These are phyloP conservation scores for Akanthomyces dipterigenus DNA, from an alignment of 2,329 filamentous ascomycete genomes.

Conservation along the genomic window DNA sequence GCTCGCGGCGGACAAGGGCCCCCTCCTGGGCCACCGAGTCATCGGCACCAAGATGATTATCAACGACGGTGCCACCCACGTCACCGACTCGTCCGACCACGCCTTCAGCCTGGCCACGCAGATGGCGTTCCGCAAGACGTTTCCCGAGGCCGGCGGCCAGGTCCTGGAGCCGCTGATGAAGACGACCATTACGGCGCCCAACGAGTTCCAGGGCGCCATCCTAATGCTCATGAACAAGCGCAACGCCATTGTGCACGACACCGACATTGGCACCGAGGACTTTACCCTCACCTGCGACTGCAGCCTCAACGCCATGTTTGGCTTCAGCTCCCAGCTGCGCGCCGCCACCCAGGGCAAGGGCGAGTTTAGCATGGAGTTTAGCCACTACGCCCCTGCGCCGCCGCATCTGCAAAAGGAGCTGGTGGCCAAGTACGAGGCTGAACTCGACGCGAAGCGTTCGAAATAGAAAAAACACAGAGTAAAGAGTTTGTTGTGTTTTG, in stretches of 20 bases:
- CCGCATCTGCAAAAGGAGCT: slow-evolving; percentile 73
- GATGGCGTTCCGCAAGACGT: slow-evolving; percentile 93
- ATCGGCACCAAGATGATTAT: slow-evolving; percentile 86
- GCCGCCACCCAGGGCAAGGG: slow-evolving; percentile 97
- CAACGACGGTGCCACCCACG: slow-evolving; percentile 94
- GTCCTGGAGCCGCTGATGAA: slow-evolving; percentile 97
- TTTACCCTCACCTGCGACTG: slow-evolving; percentile 91
- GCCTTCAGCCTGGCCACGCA: slow-evolving; percentile 92
- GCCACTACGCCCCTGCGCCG: slow-evolving; percentile 84
- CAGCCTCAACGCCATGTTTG: slow-evolving; percentile 95
- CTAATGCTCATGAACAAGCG: slow-evolving; percentile 96
- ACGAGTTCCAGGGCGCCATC: slow-evolving; percentile 95
- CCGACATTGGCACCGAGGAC: slow-evolving; percentile 87
- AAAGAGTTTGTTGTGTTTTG: neutral
- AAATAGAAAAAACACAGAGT: slow-evolving; percentile 34
- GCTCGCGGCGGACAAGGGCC: slow-evolving; percentile 73
- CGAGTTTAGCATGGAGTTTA: slow-evolving; percentile 98
- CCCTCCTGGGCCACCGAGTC: slow-evolving; percentile 86
- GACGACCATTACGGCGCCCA: slow-evolving; percentile 90
- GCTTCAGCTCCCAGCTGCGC: slow-evolving; percentile 84
- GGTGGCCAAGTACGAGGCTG: slow-evolving; percentile 51
- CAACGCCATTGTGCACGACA: slow-evolving; percentile 89
- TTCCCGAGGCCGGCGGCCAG: slow-evolving; percentile 70
- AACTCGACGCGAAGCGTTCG: slow-evolving; percentile 49
- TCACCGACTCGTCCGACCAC: slow-evolving; percentile 95